These are phyloP conservation scores for Penicillium paradoxum DNA, from an alignment of 495 filamentous ascomycete genomes.

Conservation along the genomic window DNA sequence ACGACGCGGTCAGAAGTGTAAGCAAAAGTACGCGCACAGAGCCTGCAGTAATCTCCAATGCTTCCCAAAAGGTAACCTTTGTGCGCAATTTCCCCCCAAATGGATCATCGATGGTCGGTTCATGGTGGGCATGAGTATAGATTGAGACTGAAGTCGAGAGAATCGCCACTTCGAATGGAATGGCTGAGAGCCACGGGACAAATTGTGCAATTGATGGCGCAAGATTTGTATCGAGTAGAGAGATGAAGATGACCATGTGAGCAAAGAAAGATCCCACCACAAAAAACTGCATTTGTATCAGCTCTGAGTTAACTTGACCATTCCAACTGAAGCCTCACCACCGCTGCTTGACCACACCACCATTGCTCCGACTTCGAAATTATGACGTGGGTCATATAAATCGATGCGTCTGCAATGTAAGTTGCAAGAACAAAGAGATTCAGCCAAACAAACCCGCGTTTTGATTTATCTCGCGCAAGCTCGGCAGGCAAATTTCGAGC, in stretches of 20 bases:
- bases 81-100: slow-evolving; percentile 31
- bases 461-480: slow-evolving; percentile 15
- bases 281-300: slow-evolving; percentile 56
- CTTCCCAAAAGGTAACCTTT: slow-evolving; percentile 58
- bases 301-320: neutral
- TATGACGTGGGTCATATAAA: slow-evolving; percentile 69
- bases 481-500: neutral
- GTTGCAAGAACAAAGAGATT: slow-evolving; percentile 60
- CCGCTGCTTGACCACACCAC: slow-evolving; percentile 80
- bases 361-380: slow-evolving; percentile 56
- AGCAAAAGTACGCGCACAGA: slow-evolving; percentile 53
- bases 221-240: slow-evolving; percentile 66
- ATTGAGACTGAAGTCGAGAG: slow-evolving; percentile 54
- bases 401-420: slow-evolving; percentile 63
- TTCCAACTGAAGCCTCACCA: slow-evolving; percentile 51
- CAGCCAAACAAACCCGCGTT: slow-evolving; percentile 64
- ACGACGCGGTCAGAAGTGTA: neutral
- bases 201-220: slow-evolving; percentile 66
- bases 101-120: slow-evolving; percentile 50
- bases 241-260: slow-evolving; percentile 63
- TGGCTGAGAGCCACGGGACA: slow-evolving; percentile 61
- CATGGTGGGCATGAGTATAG: slow-evolving; percentile 52
- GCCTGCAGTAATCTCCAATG: slow-evolving; percentile 52
- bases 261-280: slow-evolving; percentile 68
- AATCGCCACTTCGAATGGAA: slow-evolving; percentile 61